Conservation (phyloP, 768 basidiomycete species). For the Russula sp. region DNA sequence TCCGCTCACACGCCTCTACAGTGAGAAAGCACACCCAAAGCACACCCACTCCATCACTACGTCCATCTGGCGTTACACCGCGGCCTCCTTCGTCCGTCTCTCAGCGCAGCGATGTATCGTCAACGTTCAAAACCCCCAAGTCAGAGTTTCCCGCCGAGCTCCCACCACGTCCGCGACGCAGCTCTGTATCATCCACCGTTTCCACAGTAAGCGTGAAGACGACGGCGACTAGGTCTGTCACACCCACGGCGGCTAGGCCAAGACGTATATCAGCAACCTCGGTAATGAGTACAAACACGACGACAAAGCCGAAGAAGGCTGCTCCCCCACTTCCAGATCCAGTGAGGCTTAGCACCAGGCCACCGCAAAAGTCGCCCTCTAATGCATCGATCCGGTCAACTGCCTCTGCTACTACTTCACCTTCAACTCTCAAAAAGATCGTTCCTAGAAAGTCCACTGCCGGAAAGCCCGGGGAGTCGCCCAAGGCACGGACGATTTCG, state of each 20-base stretch:
- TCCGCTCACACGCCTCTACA: slow-evolving; percentile 41
- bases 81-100: slow-evolving; percentile 34
- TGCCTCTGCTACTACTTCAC: slow-evolving; percentile 28
- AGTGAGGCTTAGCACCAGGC: slow-evolving; percentile 14
- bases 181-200: slow-evolving; percentile 37
- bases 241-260: slow-evolving; percentile 23
- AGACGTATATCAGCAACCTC: slow-evolving; percentile 26
- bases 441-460: slow-evolving; percentile 24
- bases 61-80: slow-evolving; percentile 26
- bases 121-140: slow-evolving; percentile 48
- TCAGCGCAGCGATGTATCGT: slow-evolving; percentile 40
- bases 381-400: slow-evolving; percentile 27
- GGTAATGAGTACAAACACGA: slow-evolving; percentile 25
- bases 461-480: slow-evolving; percentile 17
- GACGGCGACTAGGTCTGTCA: slow-evolving; percentile 32
- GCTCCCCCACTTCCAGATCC: slow-evolving; percentile 27
- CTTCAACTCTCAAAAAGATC: slow-evolving; percentile 28
- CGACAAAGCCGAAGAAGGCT: slow-evolving; percentile 21
- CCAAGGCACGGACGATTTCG: slow-evolving; percentile 12
- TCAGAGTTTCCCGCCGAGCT: slow-evolving; percentile 39
- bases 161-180: slow-evolving; percentile 35
- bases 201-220: slow-evolving; percentile 37
- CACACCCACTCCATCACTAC: slow-evolving; percentile 27
- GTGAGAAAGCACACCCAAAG: slow-evolving; percentile 36
- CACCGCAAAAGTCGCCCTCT: slow-evolving; percentile 18